Percentiles rank a stretch among this genome's conserved stretches.
These are phyloP conservation scores for Trematosphaeria pertusa DNA, from an alignment of 2,329 filamentous ascomycete species.

Conservation along the genomic window DNA sequence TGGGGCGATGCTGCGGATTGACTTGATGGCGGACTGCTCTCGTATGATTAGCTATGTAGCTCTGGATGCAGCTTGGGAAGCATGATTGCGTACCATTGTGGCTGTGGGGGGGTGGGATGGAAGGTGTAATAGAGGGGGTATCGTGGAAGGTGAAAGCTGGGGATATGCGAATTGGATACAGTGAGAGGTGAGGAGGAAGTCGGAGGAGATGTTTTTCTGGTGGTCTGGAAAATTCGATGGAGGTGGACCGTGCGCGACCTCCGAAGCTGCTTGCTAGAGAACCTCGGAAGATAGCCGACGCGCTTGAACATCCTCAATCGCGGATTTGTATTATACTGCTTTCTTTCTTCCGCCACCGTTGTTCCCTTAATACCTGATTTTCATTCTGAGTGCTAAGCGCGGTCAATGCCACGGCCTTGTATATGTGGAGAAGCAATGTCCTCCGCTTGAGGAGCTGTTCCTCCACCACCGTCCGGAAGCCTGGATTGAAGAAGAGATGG, in stretches of 20 bases:
- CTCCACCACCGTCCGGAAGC: slow-evolving; percentile 20
- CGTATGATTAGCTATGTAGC: slow-evolving; percentile 15
- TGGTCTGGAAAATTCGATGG: slow-evolving; percentile 29
- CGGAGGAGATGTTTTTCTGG: slow-evolving; percentile 9
- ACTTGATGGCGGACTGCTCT: slow-evolving; percentile 73
- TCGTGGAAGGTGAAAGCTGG: too few species aligned
- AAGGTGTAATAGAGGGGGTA: too few species aligned
- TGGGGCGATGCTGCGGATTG: slow-evolving; percentile 91
- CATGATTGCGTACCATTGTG: slow-evolving; percentile 20
- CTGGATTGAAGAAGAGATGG: slow-evolving; percentile 25
- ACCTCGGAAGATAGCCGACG: too few species aligned
- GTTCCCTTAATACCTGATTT: not conserved
- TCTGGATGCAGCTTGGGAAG: not conserved
- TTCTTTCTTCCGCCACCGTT: too few species aligned
- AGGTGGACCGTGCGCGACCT: slow-evolving; percentile 22
- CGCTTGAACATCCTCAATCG: not conserved
- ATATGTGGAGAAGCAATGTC: slow-evolving; percentile 47
- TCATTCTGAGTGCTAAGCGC: not conserved
- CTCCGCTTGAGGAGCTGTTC: slow-evolving; percentile 38
- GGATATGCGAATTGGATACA: not conserved
- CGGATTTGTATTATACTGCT: not conserved
- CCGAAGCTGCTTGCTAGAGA: slow-evolving; percentile 17
- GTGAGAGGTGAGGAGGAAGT: slow-evolving; percentile 4
- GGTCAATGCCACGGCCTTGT: slow-evolving; percentile 29
- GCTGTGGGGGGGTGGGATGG: not conserved